A percentile compares a stretch with the other conserved stretches of the same genome.
Evolutionary conservation across 192 early-diverging fungal species (phyloP).

Genomic region (Fimicolochytrium jonesii): DNA sequence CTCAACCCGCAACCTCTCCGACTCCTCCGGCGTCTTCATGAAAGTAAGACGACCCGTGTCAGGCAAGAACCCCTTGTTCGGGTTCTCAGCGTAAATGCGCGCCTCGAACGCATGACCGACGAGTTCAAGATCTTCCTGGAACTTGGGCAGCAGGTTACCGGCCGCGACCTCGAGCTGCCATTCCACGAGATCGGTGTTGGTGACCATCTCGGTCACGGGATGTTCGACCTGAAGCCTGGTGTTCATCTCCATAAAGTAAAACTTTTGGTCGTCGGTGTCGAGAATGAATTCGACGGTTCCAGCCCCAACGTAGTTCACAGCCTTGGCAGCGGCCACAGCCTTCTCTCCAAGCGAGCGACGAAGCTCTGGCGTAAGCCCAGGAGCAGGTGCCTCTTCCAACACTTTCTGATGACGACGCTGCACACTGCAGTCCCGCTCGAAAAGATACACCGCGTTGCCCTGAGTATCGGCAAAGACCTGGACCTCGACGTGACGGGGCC

Average conservation of each 20-base stretch:
- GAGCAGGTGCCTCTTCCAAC: constrained; percentile 95
- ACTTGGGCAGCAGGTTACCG: constrained; percentile 76
- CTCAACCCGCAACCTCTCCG: constrained; percentile 74
- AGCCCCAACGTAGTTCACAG: constrained; percentile 90
- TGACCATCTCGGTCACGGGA: constrained; percentile 95
- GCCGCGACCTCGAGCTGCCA: constrained; percentile 92
- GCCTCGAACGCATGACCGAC: constrained; percentile 95
- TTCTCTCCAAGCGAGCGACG: constrained; percentile 71
- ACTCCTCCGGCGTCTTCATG: constrained; percentile 56
- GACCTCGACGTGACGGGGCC: constrained; percentile 94
- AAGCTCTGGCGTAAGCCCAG: constrained; percentile 69
- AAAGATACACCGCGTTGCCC: constrained; percentile 93
- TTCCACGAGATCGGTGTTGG: constrained; percentile 85
- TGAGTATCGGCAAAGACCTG: constrained; percentile 95
- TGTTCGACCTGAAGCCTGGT: constrained; percentile 96
- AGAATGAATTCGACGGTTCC: constrained; percentile 98
- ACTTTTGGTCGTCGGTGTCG: constrained; percentile 75
- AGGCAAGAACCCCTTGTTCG: constrained; percentile 70
- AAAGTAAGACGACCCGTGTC: constrained; percentile 87
- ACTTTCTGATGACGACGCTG: constrained; percentile 99
- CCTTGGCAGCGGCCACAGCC: constrained; percentile 88
- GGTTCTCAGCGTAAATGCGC: constrained; percentile 96
- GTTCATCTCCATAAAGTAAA: constrained; percentile 99
- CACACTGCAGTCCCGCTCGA: constrained; percentile 96
- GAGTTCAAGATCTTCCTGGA: constrained; percentile 66